Percentiles rank a stretch among this genome's conserved stretches.
Conservation (phyloP, 106 monocot genomes). For the Apostasia ramifera region DNA sequence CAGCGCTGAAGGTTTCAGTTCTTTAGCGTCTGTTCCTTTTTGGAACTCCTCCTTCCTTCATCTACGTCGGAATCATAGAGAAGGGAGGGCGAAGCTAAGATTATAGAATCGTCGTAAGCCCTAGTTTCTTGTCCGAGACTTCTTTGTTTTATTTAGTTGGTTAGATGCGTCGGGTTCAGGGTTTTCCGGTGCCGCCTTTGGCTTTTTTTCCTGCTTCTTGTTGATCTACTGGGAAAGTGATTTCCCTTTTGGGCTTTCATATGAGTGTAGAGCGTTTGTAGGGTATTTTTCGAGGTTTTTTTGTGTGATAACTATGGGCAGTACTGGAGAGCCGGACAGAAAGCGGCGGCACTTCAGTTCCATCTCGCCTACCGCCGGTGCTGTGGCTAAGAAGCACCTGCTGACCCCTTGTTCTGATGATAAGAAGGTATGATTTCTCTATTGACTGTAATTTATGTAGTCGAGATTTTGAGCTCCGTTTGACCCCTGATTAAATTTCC, state of each 20-base stretch:
- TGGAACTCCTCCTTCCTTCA: background rate
- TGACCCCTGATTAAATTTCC: background rate
- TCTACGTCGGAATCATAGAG: background rate
- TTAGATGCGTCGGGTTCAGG: background rate
- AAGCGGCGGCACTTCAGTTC: constrained; percentile 52
- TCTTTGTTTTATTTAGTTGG: background rate
- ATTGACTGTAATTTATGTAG: background rate
- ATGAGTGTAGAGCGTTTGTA: background rate
- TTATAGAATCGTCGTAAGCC: background rate
- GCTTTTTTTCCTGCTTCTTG: background rate
- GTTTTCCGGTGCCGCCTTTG: background rate
- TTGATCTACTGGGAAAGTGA: constrained; percentile 1
- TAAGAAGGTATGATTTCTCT: constrained; percentile 49
- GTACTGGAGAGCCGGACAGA: constrained; percentile 45
- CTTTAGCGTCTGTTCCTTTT: background rate
- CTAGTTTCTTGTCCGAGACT: background rate
- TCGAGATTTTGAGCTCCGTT: background rate
- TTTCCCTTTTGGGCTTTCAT: background rate
- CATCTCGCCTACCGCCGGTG: constrained; percentile 25
- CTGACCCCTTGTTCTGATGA: constrained; percentile 42
- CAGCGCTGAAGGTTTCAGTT: background rate
- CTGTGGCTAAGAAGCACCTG: constrained; percentile 43
- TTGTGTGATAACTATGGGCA: constrained; percentile 29
- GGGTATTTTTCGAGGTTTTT: background rate
- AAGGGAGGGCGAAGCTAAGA: background rate